Base-by-base conservation (phyloP, 2,329 filamentous ascomycete genomes). In the Aspergillus felis region DNA sequence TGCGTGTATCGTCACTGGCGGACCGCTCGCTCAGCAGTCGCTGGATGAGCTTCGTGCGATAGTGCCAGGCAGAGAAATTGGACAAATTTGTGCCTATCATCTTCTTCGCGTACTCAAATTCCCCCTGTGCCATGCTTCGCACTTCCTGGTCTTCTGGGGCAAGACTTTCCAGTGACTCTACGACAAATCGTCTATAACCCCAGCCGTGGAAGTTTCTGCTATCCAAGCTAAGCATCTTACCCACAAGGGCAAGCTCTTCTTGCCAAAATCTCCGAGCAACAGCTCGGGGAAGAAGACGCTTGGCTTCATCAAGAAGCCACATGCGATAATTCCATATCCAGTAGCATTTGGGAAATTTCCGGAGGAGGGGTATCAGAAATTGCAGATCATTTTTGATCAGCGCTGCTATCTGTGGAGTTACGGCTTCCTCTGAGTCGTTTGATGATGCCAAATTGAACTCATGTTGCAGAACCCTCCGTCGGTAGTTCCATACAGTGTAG, bases 291-390 rank as follows among this genome's bases (percentile, higher is more conserved):
- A 96, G 79, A 20, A 87, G 79, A 12, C 80, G 71, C 50, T 88
- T 89, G 35, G 87, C 87, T 71, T 91, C 84, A 55, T 87, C 79
- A 14, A 99, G 80, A 3, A 93, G 79, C 92, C 94, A 99, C 49
- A 88, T 77, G 28, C 94, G 87, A 75, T 97, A 93, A 66, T 96
- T 96, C 94, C 94, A 99, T 68, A 99, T 93, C 93, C 94, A 97
- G 78, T 99, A 99, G 81, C 94, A 97, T 74, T 99, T 99, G 6
- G 94, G 94, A 64, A 86, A 93, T 64, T 91, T 86, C 62, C 90
- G 83, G 51, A 99, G 83, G 22, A 99, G 82, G 0, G 91, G 90
- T 44, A 97, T 84, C 35, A 93, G 87, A 69, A 97, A 96, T 50
- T 79, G 78, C 35, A 99, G 81, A 71, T 99, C 94, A 55, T 83